Base-by-base conservation (phyloP, 495 filamentous ascomycete genomes). In the Hyphodiscus hymeniophilus region DNA sequence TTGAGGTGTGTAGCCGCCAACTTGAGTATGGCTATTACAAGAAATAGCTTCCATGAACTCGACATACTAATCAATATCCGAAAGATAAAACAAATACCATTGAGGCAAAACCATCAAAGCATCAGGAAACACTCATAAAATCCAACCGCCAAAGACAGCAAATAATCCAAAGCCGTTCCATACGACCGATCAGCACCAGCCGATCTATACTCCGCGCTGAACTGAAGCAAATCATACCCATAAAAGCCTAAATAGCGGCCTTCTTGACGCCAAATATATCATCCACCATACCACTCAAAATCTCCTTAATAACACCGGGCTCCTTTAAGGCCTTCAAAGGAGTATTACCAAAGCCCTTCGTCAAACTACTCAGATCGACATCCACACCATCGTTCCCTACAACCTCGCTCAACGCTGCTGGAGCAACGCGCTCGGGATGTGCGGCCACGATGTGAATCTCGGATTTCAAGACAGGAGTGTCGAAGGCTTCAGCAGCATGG, bases 311-410 rank as follows among this genome's bases (percentile, higher is more conserved):
- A 12, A 55, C 33, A 31, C 54, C 46, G 0, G 47, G 51, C 43
- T 60, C 47, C 24, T 54, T 51, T 7, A 36, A 13, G n/a, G 51
- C 48, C 1, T 35, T 28, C 3, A 16, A 8, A 11, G 21, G 3
- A 2, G 17, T 22, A 15, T 20, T 41, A 11, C 47, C 26, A 36
- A 57, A 55, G 22, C 32, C 47, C 10, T 32, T 22, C 10, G 54
- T 56, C 21, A 54, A 39, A 15, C 42, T 11, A 7, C 34, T 41
- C n/a, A 61, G 32, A 49, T 55, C 46, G 3, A 59, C 38, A 44
- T 61, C 59, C 2, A 56, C 20, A 5, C 41, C 52, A 16, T 58
- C 59, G 44, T 61, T 59, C 7, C 56, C 52, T 8, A 59, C 59
- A 16, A 61, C 47, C 40, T 61, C 59, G 20, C 52, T 56, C 38